Evolutionary conservation across 163 green algal species (phyloP).

Genomic region (Prototheca wickerhamii): DNA sequence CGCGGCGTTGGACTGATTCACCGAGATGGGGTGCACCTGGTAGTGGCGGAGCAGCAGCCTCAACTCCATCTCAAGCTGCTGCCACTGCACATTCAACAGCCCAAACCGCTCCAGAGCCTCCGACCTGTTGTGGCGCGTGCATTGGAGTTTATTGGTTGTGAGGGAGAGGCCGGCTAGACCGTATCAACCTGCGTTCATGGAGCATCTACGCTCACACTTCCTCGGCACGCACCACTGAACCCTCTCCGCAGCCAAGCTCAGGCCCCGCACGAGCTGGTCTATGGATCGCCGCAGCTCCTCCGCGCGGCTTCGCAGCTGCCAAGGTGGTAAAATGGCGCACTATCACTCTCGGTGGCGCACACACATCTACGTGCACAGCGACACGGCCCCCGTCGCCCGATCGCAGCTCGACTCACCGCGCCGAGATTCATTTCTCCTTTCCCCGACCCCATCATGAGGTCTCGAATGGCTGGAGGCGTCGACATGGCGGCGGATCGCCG

Average conservation of each 20-base stretch:
- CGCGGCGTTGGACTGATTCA: constrained; percentile 30
- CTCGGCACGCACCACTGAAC: constrained; percentile 31
- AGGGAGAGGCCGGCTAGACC: not conserved
- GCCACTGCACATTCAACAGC: constrained; percentile 38
- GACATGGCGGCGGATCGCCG: too few species aligned
- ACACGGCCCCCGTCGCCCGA: not conserved
- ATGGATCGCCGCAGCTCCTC: constrained; percentile 33
- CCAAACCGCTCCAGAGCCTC: constrained; percentile 33
- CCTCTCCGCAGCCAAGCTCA: constrained; percentile 21
- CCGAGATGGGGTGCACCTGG: constrained; percentile 22
- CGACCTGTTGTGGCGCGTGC: constrained; percentile 8
- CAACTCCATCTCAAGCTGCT: constrained; percentile 31
- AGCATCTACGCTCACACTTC: not conserved
- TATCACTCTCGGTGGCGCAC: not conserved
- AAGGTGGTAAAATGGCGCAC: not conserved
- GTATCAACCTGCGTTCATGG: not conserved
- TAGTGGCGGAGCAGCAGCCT: constrained; percentile 37
- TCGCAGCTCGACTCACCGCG: constrained; percentile 9
- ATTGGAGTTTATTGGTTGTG: not conserved
- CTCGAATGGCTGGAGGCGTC: not conserved
- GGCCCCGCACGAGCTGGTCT: constrained; percentile 20
- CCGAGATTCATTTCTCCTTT: constrained; percentile 24
- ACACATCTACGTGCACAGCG: not conserved
- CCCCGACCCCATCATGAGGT: constrained; percentile 9
- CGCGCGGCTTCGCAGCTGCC: constrained; percentile 20